Percentiles rank a stretch among this genome's conserved stretches.
phyloP scores from a whole-genome alignment of 148 eudicot genomes.

The Talinum fruticosum region DNA sequence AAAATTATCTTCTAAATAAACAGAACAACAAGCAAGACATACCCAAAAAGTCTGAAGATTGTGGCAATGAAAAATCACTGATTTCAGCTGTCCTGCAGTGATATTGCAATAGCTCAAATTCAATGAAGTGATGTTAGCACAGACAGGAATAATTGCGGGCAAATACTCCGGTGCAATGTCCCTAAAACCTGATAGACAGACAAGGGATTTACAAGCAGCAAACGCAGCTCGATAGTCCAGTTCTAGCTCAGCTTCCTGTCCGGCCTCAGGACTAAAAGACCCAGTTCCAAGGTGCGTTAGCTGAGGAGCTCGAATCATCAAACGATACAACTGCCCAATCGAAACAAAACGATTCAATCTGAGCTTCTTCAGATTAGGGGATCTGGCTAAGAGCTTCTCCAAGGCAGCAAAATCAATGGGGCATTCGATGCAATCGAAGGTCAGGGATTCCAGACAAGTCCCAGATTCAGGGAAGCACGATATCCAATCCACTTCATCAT shows the following conservation, averaged over 20 bases:
- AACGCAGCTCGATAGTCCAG: slow-evolving; percentile 62
- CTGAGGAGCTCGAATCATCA: slow-evolving; percentile 71
- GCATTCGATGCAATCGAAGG: slow-evolving; percentile 66
- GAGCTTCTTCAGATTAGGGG: slow-evolving; percentile 65
- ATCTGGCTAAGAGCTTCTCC: slow-evolving; percentile 60
- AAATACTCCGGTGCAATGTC: slow-evolving; percentile 56
- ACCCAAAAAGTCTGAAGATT: slow-evolving; percentile 78
- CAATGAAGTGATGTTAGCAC: slow-evolving; percentile 72
- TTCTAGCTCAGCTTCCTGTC: slow-evolving; percentile 43
- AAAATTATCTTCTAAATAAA: neutral
- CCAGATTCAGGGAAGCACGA: slow-evolving; percentile 60
- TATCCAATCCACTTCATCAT: slow-evolving; percentile 80
- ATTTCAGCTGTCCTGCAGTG: slow-evolving; percentile 52
- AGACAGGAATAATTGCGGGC: slow-evolving; percentile 62
- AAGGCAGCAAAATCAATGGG: slow-evolving; percentile 56
- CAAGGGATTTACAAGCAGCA: slow-evolving; percentile 63
- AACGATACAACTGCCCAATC: slow-evolving; percentile 50
- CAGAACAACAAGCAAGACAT: slow-evolving; percentile 9
- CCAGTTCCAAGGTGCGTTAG: slow-evolving; percentile 83
- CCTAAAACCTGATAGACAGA: slow-evolving; percentile 74
- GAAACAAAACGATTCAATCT: slow-evolving; percentile 53
- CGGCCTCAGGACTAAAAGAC: slow-evolving; percentile 53
- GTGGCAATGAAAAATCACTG: slow-evolving; percentile 62
- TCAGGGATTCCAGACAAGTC: slow-evolving; percentile 64
- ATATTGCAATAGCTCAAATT: slow-evolving; percentile 80